phyloP scores from a whole-genome alignment of 2,329 filamentous ascomycete genomes.

The Decorospora gaudefroyi region DNA sequence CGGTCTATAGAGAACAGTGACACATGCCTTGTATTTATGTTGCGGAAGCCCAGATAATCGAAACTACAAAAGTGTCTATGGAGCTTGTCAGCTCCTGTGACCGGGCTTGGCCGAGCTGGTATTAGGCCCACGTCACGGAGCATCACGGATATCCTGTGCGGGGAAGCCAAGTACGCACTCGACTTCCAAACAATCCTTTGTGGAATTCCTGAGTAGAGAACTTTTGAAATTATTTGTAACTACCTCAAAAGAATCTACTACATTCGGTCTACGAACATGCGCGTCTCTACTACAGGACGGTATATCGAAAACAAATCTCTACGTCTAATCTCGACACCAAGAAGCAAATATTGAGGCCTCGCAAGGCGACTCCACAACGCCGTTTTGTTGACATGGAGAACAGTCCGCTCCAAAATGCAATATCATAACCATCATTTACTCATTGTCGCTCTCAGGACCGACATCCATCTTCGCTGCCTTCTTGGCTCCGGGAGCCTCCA shows the following conservation, averaged over 20 bases:
- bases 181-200: not conserved
- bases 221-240: constrained; percentile 6
- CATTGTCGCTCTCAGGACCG: constrained; percentile 39
- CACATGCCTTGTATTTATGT: no score
- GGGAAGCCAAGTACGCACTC: constrained; percentile 4
- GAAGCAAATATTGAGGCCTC: constrained; percentile 17
- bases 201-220: not conserved
- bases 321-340: constrained; percentile 21
- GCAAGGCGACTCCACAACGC: constrained; percentile 25
- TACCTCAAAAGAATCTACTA: constrained; percentile 5
- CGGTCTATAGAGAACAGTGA: no score
- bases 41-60: no score
- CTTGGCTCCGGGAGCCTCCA: constrained; percentile 27
- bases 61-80: no score
- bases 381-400: constrained; percentile 15
- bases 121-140: constrained; percentile 4
- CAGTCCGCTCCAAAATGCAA: constrained; percentile 27
- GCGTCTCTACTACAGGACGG: constrained; percentile 4
- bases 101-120: not conserved
- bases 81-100: no score
- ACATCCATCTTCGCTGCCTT: constrained; percentile 45
- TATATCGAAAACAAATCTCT: constrained; percentile 22
- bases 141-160: constrained; percentile 9
- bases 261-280: constrained; percentile 19
- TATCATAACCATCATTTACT: constrained; percentile 28